Evolutionary conservation across 2,329 filamentous ascomycete species (phyloP), one percentile per base, ranked within the genome.

Genomic region (Penicillium sp.): DNA sequence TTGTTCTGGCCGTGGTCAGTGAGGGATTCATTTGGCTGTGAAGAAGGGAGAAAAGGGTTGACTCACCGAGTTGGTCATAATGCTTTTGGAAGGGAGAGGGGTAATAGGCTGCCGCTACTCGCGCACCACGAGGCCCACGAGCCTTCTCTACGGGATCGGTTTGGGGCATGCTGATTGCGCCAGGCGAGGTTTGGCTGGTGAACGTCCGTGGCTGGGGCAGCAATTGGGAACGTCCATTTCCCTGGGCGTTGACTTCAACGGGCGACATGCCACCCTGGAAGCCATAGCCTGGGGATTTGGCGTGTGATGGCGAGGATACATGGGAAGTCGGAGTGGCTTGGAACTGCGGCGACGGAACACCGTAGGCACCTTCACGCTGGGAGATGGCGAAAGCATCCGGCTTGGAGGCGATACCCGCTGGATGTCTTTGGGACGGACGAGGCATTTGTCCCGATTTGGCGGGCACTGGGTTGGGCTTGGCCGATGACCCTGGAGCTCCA

Each of bases 11-110:
- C 85, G 73, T 38, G 38, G 59, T 70, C 40, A 69, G 65, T 44
- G 15, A 37, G 3, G 24, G 3, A 22, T 37, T 33, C 26, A 37
- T 42, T 19, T 2, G 40, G 35, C 7, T 42, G 24, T n/a, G n/a
- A 84, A 88, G 76, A 86, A 83, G 74, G 85, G 84, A 1, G 9
- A 28, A 28, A 19, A 17, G 15, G 22, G 4, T n/a, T 30, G 13
- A 13, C 93, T 91, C 92, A 91, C 94, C 94, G 78, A 98, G 88
- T 84, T 97, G 92, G 79, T 96, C 91, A 79, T 96, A 93, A 78
- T 97, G 94, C 77, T 91, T 95, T 75, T 96, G 92, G 80, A 96
- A 97, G 19, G 91, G 90, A 61, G 92, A 90, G 54, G 91, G 88
- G 75, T 96, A 97, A 79, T 90, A 96, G 57, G 80, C 78, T 19